phyloP scores from a whole-genome alignment of 495 filamentous ascomycete genomes.

The Penicillium turbatum region DNA sequence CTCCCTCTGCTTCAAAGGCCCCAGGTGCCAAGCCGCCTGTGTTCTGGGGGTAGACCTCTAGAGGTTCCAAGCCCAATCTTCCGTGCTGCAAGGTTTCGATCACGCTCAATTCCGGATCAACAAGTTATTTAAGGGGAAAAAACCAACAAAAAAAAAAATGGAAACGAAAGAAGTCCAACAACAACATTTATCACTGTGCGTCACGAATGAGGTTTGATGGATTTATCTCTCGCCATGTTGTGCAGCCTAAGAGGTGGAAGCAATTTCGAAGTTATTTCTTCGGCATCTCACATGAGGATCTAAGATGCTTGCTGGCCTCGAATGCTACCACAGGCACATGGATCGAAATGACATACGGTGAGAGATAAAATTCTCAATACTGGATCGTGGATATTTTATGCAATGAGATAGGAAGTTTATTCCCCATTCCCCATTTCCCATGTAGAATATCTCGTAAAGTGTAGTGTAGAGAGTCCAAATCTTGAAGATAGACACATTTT shows the following conservation, averaged over 20 bases:
- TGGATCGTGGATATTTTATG: not conserved
- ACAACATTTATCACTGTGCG: not conserved
- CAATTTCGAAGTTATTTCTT: not conserved
- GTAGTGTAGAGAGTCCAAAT: not conserved
- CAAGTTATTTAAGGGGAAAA: not conserved
- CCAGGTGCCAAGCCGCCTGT: not conserved
- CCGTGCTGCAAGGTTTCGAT: too few species aligned
- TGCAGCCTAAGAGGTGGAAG: not conserved
- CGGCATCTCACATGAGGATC: not conserved
- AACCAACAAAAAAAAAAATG: conserved; percentile 1
- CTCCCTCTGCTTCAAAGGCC: not conserved
- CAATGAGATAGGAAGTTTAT: not conserved
- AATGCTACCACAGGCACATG: not conserved
- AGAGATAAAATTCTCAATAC: not conserved
- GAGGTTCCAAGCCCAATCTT: not conserved
- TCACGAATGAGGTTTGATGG: not conserved
- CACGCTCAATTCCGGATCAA: not conserved
- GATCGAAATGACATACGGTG: not conserved
- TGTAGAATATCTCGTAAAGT: not conserved
- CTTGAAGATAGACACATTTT: not conserved
- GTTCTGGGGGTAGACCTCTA: not conserved
- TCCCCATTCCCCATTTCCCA: not conserved
- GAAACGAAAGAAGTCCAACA: conserved; percentile 3
- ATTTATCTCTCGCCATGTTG: not conserved
- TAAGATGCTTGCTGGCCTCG: not conserved